These are phyloP conservation scores for Penicillium bovifimosum DNA, from an alignment of 495 filamentous ascomycete genomes.

Conservation along the genomic window DNA sequence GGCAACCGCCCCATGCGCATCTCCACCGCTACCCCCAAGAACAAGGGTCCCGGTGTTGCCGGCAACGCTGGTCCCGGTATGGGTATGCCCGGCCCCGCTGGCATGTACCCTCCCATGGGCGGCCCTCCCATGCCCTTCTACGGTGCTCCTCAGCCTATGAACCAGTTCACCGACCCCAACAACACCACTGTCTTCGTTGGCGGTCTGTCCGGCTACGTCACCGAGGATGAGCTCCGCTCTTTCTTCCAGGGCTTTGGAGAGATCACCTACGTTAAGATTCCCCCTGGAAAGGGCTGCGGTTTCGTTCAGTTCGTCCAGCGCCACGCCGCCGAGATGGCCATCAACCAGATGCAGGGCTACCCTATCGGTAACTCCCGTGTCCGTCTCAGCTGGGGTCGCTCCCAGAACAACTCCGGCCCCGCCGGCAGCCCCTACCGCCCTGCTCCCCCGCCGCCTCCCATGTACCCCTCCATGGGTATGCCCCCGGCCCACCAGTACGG, in stretches of 20 bases:
- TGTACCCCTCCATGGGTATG: constrained; percentile 82
- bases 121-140: constrained; percentile 77
- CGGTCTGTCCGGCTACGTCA: constrained; percentile 95
- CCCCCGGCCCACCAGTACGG: constrained; percentile 68
- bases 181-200: constrained; percentile 99
- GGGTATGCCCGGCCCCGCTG: constrained; percentile 46
- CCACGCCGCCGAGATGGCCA: constrained; percentile 99
- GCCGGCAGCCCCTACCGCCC: constrained; percentile 97
- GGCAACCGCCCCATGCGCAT: constrained; percentile 99
- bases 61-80: constrained; percentile 50
- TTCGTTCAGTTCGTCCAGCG: constrained; percentile 99
- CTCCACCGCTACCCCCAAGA: constrained; percentile 96
- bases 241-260: constrained; percentile 99
- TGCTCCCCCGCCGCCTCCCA: constrained; percentile 82
- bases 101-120: constrained; percentile 62
- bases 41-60: constrained; percentile 64
- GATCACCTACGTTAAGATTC: constrained; percentile 99
- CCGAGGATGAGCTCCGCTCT: constrained; percentile 96
- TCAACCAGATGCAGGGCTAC: constrained; percentile 99
- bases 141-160: constrained; percentile 90
- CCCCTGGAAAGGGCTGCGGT: constrained; percentile 96
- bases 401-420: constrained; percentile 97
- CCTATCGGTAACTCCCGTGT: constrained; percentile 98
- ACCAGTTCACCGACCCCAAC: constrained; percentile 99
- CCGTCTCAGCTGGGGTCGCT: constrained; percentile 93